phyloP scores from a whole-genome alignment of 31 red algal species.

The Asparagopsis taxiformis region DNA sequence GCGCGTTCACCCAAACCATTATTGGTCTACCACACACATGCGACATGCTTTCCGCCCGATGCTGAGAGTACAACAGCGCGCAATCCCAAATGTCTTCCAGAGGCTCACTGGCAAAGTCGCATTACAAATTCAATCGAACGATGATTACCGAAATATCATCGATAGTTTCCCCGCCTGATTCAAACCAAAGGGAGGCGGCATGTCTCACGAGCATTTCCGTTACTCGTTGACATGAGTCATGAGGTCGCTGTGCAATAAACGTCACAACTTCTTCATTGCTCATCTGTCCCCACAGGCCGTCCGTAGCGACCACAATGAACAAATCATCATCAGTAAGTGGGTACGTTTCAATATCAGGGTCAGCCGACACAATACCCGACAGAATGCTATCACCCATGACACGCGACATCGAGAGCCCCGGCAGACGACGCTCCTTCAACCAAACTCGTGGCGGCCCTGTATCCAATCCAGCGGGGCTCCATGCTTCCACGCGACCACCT shows the following conservation, averaged over 20 bases:
- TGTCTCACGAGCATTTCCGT: conserved; percentile 74
- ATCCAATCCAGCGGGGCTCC: conserved; percentile 54
- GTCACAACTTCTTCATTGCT: conserved; percentile 71
- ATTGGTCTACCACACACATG: no score
- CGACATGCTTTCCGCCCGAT: no score
- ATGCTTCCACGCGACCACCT: conserved; percentile 70
- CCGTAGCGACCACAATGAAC: conserved; percentile 76
- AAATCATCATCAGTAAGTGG: conserved; percentile 53
- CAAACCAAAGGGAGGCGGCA: conserved; percentile 69
- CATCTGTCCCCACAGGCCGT: conserved; percentile 89
- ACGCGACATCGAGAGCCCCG: conserved; percentile 72
- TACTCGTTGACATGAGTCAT: conserved; percentile 53
- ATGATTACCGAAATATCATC: conserved; percentile 81
- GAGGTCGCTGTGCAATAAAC: conserved; percentile 47
- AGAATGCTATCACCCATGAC: conserved; percentile 75
- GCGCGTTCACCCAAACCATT: no score
- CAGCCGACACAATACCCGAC: conserved; percentile 44
- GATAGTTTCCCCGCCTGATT: conserved; percentile 63
- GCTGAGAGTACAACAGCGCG: background rate
- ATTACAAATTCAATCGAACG: conserved; percentile 12
- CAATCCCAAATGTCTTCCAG: background rate
- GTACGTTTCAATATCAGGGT: conserved; percentile 68
- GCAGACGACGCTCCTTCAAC: conserved; percentile 69
- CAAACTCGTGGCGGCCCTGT: conserved; percentile 76
- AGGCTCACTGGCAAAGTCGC: background rate